phyloP scores from a whole-genome alignment of 2,329 filamentous ascomycete species.

The Fusarium sp. region DNA sequence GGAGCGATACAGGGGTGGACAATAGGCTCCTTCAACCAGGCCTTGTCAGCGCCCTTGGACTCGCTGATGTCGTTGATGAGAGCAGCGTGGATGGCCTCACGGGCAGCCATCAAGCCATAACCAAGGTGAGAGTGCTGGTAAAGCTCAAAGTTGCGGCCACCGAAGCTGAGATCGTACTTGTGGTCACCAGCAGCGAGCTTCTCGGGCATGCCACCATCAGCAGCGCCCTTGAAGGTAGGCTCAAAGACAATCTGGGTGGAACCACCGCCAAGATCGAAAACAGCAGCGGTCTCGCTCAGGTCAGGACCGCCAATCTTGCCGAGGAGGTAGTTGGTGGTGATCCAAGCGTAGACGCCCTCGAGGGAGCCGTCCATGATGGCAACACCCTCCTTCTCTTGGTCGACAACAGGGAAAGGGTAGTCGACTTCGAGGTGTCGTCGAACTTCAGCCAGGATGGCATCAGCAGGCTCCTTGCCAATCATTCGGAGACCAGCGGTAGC shows the following conservation, averaged over 20 bases:
- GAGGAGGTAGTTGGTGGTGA: slow-evolving; percentile 97
- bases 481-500: slow-evolving; percentile 94
- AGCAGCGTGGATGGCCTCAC: slow-evolving; percentile 83
- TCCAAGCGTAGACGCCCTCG: slow-evolving; percentile 98
- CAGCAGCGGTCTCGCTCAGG: slow-evolving; percentile 88
- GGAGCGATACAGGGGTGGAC: slow-evolving; percentile 89
- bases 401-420: slow-evolving; percentile 95
- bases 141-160: slow-evolving; percentile 88
- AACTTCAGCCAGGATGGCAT: slow-evolving; percentile 88
- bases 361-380: slow-evolving; percentile 98
- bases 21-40: slow-evolving; percentile 79
- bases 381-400: slow-evolving; percentile 85
- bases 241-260: slow-evolving; percentile 99
- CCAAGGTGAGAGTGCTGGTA: slow-evolving; percentile 99
- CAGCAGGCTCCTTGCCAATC: slow-evolving; percentile 82
- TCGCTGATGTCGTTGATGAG: slow-evolving; percentile 80
- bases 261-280: slow-evolving; percentile 96
- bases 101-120: slow-evolving; percentile 95
- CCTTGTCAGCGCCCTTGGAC: slow-evolving; percentile 67
- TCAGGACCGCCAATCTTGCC: slow-evolving; percentile 97
- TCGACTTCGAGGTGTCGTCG: slow-evolving; percentile 84
- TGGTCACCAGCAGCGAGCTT: slow-evolving; percentile 91
- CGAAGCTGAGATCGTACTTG: slow-evolving; percentile 93
- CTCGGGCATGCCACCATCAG: slow-evolving; percentile 84
- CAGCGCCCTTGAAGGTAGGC: slow-evolving; percentile 84